phyloP scores from a whole-genome alignment of 768 basidiomycete genomes.

The Xerocomellus chrysenteron region DNA sequence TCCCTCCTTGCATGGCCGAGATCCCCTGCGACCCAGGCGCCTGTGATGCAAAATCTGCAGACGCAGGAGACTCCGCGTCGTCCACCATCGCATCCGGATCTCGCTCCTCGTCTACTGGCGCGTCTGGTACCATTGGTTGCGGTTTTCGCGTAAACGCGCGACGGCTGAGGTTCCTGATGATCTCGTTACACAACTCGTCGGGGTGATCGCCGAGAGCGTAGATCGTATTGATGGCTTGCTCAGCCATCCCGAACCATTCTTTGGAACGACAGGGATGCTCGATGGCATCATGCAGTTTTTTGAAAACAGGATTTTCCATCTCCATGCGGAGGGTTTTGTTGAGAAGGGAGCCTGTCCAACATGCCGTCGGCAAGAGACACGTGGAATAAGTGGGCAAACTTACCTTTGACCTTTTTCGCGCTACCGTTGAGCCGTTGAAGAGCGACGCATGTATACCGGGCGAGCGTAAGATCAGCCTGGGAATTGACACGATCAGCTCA shows the following conservation, averaged over 20 bases:
- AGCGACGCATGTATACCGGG: conserved; percentile 91
- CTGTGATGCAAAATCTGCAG: conserved; percentile 19
- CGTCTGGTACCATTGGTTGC: conserved; percentile 2
- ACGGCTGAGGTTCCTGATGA: conserved; percentile 80
- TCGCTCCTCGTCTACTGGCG: conserved; percentile 23
- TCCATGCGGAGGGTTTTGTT: conserved; percentile 84
- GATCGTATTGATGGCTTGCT: conserved; percentile 95
- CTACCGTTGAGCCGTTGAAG: conserved; percentile 91
- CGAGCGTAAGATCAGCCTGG: conserved; percentile 85
- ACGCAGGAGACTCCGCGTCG: conserved; percentile 33
- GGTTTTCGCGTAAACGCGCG: conserved; percentile 57
- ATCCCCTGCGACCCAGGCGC: conserved; percentile 21
- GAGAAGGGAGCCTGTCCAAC: conserved; percentile 69
- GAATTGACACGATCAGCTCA: background rate
- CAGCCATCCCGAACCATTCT: conserved; percentile 97
- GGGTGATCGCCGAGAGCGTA: conserved; percentile 95
- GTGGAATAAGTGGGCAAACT: background rate
- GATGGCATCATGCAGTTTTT: conserved; percentile 76
- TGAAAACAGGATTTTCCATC: conserved; percentile 87
- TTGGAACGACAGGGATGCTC: conserved; percentile 77
- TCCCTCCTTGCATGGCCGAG: conserved; percentile 5
- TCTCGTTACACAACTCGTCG: conserved; percentile 72
- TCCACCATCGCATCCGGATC: conserved; percentile 56
- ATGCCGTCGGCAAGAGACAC: background rate
- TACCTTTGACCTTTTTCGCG: conserved; percentile 96